These are phyloP conservation scores for Malus sieversii DNA, from an alignment of 306 rosid species.

Conservation along the genomic window DNA sequence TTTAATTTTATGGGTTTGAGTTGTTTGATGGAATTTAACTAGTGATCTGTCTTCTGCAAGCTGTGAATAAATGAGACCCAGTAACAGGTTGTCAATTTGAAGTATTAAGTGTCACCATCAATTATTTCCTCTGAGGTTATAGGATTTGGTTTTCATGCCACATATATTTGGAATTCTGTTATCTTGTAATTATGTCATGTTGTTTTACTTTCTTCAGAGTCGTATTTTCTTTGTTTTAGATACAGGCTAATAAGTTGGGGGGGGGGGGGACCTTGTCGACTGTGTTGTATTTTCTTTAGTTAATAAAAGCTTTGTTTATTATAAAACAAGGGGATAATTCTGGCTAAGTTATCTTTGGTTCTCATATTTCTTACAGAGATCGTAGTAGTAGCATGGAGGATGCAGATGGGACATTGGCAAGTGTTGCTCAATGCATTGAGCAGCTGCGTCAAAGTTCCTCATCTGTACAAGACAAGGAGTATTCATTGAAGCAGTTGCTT, in stretches of 20 bases:
- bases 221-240: not conserved
- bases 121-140: not conserved
- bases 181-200: not conserved
- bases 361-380: slow-evolving; percentile 54
- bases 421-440: slow-evolving; percentile 99
- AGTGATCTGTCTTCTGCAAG: not conserved
- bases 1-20: not conserved
- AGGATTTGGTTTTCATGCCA: not conserved
- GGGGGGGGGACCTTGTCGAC: not conserved
- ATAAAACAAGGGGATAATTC: not conserved
- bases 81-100: not conserved
- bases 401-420: slow-evolving; percentile 96
- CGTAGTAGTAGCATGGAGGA: slow-evolving; percentile 97
- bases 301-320: not conserved
- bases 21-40: not conserved
- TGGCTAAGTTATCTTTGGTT: slow-evolving; percentile 14
- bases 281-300: not conserved
- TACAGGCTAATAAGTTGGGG: not conserved
- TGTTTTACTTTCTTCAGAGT: not conserved
- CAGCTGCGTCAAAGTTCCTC: slow-evolving; percentile 87
- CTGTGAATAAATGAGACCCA: not conserved
- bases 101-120: not conserved
- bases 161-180: not conserved
- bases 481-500: slow-evolving; percentile 72
- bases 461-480: slow-evolving; percentile 77